Conservation (phyloP, 169 alveolate genomes). For the Theileria annulata region DNA sequence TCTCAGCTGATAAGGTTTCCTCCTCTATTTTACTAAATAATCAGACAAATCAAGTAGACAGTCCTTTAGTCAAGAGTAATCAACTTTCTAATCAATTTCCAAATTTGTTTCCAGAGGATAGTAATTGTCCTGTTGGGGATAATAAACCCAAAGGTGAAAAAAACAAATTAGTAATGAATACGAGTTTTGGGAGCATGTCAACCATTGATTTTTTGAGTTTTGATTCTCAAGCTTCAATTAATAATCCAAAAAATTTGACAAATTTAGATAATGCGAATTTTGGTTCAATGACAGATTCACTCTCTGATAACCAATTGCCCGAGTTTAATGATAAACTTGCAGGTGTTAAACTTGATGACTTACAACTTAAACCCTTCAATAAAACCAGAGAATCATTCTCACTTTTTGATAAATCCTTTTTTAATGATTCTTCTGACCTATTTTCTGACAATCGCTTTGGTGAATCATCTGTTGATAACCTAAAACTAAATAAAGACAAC, state of each 20-base stretch:
- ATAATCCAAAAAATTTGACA: neutral
- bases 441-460: neutral
- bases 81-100: neutral
- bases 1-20: neutral
- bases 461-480: neutral
- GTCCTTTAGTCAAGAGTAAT: neutral
- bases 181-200: constrained; percentile 15
- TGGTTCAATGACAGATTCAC: neutral
- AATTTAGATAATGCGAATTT: neutral
- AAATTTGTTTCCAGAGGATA: neutral
- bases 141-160: no score
- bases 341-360: neutral
- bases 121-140: neutral
- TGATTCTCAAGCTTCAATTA: neutral
- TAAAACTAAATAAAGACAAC: neutral
- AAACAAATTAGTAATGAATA: neutral
- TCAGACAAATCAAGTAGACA: neutral
- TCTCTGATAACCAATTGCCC: neutral
- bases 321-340: neutral
- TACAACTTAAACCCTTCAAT: constrained; percentile 2
- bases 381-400: neutral
- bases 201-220: neutral
- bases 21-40: neutral
- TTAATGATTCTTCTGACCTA: neutral
- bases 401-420: neutral